Evolutionary conservation across 192 early-diverging fungal species (phyloP), one percentile per base, ranked within the genome.

Genomic region (Diversispora eburnea): DNA sequence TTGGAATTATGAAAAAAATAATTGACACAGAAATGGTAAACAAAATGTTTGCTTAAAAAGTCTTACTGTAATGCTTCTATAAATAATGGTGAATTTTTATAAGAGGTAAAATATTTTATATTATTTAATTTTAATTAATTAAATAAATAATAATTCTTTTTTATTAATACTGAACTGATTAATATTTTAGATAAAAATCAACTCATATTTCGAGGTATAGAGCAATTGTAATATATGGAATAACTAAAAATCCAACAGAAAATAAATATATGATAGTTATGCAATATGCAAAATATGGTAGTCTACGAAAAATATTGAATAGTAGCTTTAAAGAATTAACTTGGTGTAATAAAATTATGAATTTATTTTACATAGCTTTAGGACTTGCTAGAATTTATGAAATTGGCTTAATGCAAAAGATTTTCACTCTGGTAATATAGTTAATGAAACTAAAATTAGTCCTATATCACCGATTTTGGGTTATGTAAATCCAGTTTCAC

Each of bases 371-470:
- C 43, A 77, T 78, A 13, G 73, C 78, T 43, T 19, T 72, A 5
- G 67, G 77, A 13, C 70, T 81, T 17, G 71, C 66, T 43, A 56
- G 48, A 1, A 77, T 80, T 8, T 79, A 83, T 68, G 77, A 83
- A 51, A 75, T 74, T 5, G 73, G 75, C 0, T 77, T 78, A 51
- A 62, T 77, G 22, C 82, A 83, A 66, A 77, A 13, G 79, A 83
- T 66, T 70, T 83, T 7, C 82, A 83, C 70, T 74, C 70, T 63
- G 79, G 79, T n/a, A 83, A 83, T 67, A 83, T 83, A 25, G 51
- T 80, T 71, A 78, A 75, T 41, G 61, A 75, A 56, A 2, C 8
- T 70, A 8, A 3, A 7, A 22, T 15, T 19, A 6, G 3, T 46
- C 60, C 67, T 55, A 69, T 54, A 74, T 78, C 75, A 61, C 74